Percentiles rank a stretch among this genome's conserved stretches.
phyloP scores from a whole-genome alignment of 2,329 filamentous ascomycete species.

The Stachybotrys chlorohalonatus region DNA sequence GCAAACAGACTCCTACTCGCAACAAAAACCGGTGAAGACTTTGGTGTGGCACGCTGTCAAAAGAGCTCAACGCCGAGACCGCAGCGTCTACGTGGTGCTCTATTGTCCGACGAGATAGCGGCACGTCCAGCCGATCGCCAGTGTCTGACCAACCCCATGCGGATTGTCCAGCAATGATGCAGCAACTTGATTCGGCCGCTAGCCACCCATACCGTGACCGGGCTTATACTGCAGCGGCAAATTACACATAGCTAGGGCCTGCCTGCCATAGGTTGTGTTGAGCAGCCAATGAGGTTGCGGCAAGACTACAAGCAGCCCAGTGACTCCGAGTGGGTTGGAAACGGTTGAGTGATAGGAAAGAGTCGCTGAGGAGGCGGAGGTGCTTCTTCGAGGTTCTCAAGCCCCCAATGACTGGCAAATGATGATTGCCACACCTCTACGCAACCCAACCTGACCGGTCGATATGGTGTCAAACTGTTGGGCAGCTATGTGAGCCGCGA shows the following conservation, averaged over 20 bases:
- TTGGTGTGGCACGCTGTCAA: neutral
- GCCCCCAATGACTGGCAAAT: neutral
- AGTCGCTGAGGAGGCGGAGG: neutral
- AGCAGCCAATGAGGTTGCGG: neutral
- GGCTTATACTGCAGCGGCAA: too few species aligned
- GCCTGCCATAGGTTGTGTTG: neutral
- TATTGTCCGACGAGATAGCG: neutral
- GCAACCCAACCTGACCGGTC: slow-evolving; percentile 11
- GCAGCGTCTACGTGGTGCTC: neutral
- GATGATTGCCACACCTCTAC: slow-evolving; percentile 8
- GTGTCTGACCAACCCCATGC: too few species aligned
- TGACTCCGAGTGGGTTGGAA: neutral
- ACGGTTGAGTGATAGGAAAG: neutral
- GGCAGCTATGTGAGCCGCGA: slow-evolving; percentile 10
- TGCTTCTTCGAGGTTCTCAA: neutral
- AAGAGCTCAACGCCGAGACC: neutral
- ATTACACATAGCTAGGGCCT: too few species aligned
- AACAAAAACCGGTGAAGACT: neutral
- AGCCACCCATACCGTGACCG: neutral
- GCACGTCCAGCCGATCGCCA: neutral
- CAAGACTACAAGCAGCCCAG: neutral
- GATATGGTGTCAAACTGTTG: slow-evolving; percentile 7
- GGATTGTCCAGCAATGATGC: too few species aligned
- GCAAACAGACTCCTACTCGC: too few species aligned
- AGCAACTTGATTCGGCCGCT: neutral